Percentiles rank a stretch among this genome's conserved stretches.
Evolutionary conservation across 176 grass and related monocot genomes (phyloP).

Genomic region (Rhynchospora tenuis): DNA sequence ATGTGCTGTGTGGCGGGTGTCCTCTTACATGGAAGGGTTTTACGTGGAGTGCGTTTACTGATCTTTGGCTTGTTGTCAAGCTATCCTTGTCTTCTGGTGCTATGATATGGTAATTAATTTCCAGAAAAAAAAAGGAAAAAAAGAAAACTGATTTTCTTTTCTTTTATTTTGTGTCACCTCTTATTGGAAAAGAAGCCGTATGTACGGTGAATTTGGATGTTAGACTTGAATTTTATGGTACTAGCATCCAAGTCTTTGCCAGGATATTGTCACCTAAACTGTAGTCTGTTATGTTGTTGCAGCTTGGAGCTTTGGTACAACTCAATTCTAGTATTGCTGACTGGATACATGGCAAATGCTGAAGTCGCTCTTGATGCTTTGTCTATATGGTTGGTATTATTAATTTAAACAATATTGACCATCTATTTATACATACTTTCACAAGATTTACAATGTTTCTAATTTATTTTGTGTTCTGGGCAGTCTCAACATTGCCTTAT

Average conservation of each 20-base stretch:
- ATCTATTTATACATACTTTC: background rate
- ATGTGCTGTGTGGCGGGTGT: constrained; percentile 17
- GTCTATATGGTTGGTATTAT: constrained; percentile 24
- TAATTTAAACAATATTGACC: background rate
- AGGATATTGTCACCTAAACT: background rate
- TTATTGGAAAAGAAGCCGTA: background rate
- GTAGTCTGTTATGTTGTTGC: background rate
- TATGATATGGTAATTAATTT: constrained; percentile 27
- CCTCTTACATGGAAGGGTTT: constrained; percentile 31
- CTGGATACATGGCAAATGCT: constrained; percentile 26
- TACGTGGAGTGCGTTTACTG: constrained; percentile 22
- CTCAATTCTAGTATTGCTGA: constrained; percentile 20
- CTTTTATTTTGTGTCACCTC: background rate
- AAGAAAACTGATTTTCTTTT: background rate
- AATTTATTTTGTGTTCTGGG: background rate
- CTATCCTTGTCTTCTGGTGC: constrained; percentile 26
- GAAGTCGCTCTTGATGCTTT: constrained; percentile 23
- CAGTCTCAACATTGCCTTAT: constrained; percentile 20
- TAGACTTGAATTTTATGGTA: background rate
- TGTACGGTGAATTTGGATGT: background rate
- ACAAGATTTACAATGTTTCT: background rate
- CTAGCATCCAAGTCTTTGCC: background rate
- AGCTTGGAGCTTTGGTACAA: constrained; percentile 33
- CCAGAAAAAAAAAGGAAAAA: background rate
- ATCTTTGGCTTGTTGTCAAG: constrained; percentile 31